A percentile compares a stretch with the other conserved stretches of the same genome.
phyloP scores from a whole-genome alignment of 306 rosid species.

The Cicer bijugum region DNA sequence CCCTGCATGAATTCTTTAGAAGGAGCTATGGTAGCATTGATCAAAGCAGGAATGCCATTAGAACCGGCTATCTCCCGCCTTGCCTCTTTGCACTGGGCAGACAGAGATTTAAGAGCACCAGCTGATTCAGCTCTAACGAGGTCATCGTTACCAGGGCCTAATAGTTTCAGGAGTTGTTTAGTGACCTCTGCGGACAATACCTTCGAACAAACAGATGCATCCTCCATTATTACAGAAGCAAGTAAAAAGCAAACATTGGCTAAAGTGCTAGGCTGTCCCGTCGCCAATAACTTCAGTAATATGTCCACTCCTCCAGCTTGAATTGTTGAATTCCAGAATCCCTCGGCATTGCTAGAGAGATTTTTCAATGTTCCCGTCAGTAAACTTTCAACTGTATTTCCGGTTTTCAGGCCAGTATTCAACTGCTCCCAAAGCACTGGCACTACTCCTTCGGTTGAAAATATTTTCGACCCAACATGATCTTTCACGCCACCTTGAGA shows the following conservation, averaged over 20 bases:
- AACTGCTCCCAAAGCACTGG: conserved; percentile 93
- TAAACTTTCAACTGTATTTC: conserved; percentile 79
- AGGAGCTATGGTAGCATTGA: conserved; percentile 99
- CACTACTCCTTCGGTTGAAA: conserved; percentile 99
- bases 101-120: conserved; percentile 91
- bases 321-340: conserved; percentile 91
- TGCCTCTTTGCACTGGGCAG: conserved; percentile 94
- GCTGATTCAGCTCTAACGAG: conserved; percentile 98
- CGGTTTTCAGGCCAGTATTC: conserved; percentile 70
- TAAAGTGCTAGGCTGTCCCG: conserved; percentile 77
- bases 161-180: conserved; percentile 84
- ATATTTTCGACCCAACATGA: conserved; percentile 96
- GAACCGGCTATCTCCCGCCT: conserved; percentile 85
- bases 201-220: conserved; percentile 81
- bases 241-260: conserved; percentile 94
- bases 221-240: conserved; percentile 91
- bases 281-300: conserved; percentile 79
- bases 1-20: conserved; percentile 99
- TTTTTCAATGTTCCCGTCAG: conserved; percentile 93
- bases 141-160: conserved; percentile 92
- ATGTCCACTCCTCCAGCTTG: conserved; percentile 87
- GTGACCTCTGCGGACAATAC: conserved; percentile 83
- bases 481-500: conserved; percentile 95
- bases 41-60: conserved; percentile 92
- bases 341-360: conserved; percentile 87